These are phyloP conservation scores for Pythium aristosporum DNA, from an alignment of 352 stramenopile species.

Conservation along the genomic window DNA sequence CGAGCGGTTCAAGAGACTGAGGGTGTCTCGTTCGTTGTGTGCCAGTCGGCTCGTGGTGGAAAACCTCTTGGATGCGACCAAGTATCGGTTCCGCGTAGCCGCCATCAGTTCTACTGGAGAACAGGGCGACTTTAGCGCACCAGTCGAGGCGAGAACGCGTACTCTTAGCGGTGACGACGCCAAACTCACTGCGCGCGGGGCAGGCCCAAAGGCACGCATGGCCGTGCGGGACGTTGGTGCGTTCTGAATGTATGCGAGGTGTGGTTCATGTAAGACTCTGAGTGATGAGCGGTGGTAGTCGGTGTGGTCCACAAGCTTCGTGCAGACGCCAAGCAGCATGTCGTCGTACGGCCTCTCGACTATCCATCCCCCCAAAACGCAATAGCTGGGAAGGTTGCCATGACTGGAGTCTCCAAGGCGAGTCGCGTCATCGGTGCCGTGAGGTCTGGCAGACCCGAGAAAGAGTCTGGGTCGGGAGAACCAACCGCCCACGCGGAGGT, in stretches of 20 bases:
- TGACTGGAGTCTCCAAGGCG: too few species aligned
- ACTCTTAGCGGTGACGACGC: not conserved
- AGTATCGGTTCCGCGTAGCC: constrained; percentile 34
- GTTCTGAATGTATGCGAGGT: not conserved
- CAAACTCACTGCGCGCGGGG: not conserved
- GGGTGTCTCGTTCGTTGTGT: not conserved
- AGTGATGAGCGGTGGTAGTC: not conserved
- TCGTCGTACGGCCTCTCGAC: too few species aligned
- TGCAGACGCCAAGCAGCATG: not conserved
- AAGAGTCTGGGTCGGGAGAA: not conserved
- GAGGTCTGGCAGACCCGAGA: not conserved
- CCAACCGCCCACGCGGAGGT: not conserved
- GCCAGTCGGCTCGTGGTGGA: constrained; percentile 12
- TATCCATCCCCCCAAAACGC: not conserved
- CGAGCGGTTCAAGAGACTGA: not conserved
- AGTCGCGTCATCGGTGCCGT: not conserved
- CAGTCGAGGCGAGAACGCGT: constrained; percentile 11
- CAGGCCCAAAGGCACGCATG: not conserved
- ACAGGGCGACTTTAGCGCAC: constrained; percentile 23
- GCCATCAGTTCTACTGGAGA: constrained; percentile 9
- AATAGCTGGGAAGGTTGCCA: not conserved
- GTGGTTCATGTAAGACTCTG: not conserved
- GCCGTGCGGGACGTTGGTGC: constrained; percentile 9
- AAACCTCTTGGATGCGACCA: constrained; percentile 20
- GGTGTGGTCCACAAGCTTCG: not conserved